Conservation (phyloP, 1,284 basidiomycete species). For the Microbotryum scabiosae region DNA sequence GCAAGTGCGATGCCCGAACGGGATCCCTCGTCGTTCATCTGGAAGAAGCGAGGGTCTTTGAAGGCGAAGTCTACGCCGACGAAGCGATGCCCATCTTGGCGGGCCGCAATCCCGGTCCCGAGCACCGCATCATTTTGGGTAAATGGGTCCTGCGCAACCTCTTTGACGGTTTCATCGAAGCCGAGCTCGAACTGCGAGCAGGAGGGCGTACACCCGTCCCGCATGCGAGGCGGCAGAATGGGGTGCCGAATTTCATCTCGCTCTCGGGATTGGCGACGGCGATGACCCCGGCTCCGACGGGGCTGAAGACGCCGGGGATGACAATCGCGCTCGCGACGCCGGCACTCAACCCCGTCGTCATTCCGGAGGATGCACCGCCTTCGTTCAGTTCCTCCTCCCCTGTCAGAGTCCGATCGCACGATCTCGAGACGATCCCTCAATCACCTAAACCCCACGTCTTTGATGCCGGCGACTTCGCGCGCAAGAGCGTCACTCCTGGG, state of each 20-base stretch:
- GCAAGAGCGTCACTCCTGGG: neutral
- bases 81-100: constrained; percentile 51
- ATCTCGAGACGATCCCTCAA: constrained; percentile 21
- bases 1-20: constrained; percentile 76
- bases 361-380: constrained; percentile 37
- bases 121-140: constrained; percentile 45
- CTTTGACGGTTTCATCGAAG: constrained; percentile 33
- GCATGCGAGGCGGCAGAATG: no score
- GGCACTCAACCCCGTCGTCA: constrained; percentile 51
- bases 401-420: neutral
- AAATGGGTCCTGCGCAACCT: constrained; percentile 38
- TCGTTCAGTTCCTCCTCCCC: constrained; percentile 3
- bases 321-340: constrained; percentile 57
- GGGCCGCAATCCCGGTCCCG: constrained; percentile 39
- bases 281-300: constrained; percentile 21
- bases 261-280: neutral
- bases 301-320: constrained; percentile 41
- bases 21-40: constrained; percentile 83
- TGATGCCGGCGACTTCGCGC: neutral
- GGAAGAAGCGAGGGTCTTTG: constrained; percentile 71
- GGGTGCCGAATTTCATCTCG: no score
- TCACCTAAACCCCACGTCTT: constrained; percentile 8
- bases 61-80: constrained; percentile 89
- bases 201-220: constrained; percentile 1
- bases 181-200: constrained; percentile 34